Conservation (phyloP, 2,329 filamentous ascomycete genomes). For the Fusarium continuum region DNA sequence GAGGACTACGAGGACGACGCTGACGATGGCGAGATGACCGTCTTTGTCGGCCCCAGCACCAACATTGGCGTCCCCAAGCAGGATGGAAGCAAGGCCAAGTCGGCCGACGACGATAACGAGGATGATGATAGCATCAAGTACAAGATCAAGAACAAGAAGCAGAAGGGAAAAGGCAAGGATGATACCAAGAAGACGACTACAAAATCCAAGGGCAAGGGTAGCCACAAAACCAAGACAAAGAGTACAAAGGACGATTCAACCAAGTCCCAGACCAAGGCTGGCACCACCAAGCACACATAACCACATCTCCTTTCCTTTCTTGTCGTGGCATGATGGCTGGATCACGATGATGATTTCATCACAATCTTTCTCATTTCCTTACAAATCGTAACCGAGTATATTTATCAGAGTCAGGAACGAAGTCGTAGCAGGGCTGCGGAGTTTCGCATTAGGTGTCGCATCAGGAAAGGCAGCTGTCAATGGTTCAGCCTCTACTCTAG, state of each 20-base stretch:
- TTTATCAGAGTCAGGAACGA: neutral
- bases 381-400: neutral
- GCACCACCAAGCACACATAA: neutral
- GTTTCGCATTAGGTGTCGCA: neutral
- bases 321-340: no score
- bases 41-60: neutral
- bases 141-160: slow-evolving; percentile 7
- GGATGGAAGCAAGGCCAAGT: neutral
- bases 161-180: neutral
- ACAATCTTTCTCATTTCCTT: neutral
- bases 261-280: neutral
- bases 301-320: no score
- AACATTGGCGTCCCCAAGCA: slow-evolving; percentile 1
- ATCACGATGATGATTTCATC: no score
- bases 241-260: neutral
- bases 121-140: neutral
- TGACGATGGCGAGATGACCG: neutral
- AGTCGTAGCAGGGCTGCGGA: no score
- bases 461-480: neutral
- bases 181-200: neutral
- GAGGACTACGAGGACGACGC: no score
- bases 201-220: no score
- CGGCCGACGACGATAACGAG: neutral
- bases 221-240: neutral
- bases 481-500: neutral